Conservation (phyloP, 768 basidiomycete species). For the Clitopilus passeckerianus region DNA sequence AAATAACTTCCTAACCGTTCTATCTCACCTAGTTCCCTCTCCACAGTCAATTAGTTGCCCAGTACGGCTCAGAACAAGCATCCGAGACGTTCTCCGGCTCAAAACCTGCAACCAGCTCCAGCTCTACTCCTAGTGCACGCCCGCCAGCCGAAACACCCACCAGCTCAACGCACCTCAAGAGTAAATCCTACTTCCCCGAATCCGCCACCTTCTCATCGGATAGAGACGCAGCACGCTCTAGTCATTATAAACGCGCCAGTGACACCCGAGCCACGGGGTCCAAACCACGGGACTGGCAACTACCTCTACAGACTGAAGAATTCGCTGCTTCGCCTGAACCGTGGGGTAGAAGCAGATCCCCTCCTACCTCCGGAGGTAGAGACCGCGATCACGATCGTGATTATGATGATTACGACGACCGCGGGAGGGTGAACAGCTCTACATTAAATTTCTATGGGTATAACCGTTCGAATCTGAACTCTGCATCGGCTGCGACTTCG, state of each 20-base stretch:
- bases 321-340: neutral
- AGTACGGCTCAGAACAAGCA: constrained; percentile 59
- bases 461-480: neutral
- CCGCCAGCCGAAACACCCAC: neutral
- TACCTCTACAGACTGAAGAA: neutral
- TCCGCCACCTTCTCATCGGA: neutral
- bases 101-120: constrained; percentile 30
- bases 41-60: constrained; percentile 58
- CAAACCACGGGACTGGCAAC: neutral
- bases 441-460: too few species aligned
- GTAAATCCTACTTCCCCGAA: neutral
- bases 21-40: constrained; percentile 1
- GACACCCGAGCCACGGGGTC: neutral
- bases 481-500: neutral
- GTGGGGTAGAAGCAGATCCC: neutral
- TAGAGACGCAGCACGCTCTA: neutral
- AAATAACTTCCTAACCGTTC: neutral
- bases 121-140: constrained; percentile 6
- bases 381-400: neutral
- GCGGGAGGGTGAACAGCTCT: too few species aligned
- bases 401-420: neutral
- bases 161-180: neutral
- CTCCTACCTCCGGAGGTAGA: neutral
- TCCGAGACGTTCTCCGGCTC: constrained; percentile 49
- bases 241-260: neutral